A percentile compares a stretch with the other conserved stretches of the same genome.
phyloP scores from a whole-genome alignment of 371 early-diverging fungal genomes.

The Mucor saturninus region DNA sequence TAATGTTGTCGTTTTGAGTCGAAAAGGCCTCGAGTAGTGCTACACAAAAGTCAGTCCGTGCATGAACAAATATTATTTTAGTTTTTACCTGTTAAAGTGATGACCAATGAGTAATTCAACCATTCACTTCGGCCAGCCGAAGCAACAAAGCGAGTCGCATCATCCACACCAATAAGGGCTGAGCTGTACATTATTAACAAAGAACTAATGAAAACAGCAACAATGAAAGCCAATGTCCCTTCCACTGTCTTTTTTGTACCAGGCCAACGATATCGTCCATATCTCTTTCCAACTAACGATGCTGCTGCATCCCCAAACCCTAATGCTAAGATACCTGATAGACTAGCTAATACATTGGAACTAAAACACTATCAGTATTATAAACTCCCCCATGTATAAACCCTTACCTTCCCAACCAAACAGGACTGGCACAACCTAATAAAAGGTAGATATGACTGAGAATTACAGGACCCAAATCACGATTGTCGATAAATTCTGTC shows the following conservation, averaged over 20 bases:
- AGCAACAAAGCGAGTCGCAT: conserved; percentile 27
- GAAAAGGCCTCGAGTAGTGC: conserved; percentile 67
- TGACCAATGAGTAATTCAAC: conserved; percentile 26
- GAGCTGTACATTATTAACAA: conserved; percentile 37
- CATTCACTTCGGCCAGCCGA: conserved; percentile 31
- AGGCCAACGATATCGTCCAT: conserved; percentile 78
- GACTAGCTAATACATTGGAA: conserved; percentile 53
- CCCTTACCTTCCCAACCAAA: conserved; percentile 79
- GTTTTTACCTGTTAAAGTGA: conserved; percentile 41
- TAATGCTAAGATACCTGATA: conserved; percentile 82
- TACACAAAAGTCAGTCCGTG: conserved; percentile 11
- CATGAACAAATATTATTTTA: neutral
- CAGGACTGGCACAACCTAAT: conserved; percentile 88
- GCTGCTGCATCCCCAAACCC: conserved; percentile 92
- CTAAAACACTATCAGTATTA: conserved; percentile 19
- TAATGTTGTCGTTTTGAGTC: conserved; percentile 79
- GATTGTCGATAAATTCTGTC: conserved; percentile 78
- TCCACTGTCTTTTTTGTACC: conserved; percentile 84
- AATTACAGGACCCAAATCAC: conserved; percentile 83
- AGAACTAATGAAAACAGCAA: conserved; percentile 60
- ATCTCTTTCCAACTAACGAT: conserved; percentile 80
- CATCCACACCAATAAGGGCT: conserved; percentile 31
- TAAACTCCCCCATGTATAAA: neutral
- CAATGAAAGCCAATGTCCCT: conserved; percentile 84
- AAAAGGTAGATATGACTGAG: conserved; percentile 88